Evolutionary conservation across 2,329 filamentous ascomycete species (phyloP).

Genomic region (Paecilomyces variotii): DNA sequence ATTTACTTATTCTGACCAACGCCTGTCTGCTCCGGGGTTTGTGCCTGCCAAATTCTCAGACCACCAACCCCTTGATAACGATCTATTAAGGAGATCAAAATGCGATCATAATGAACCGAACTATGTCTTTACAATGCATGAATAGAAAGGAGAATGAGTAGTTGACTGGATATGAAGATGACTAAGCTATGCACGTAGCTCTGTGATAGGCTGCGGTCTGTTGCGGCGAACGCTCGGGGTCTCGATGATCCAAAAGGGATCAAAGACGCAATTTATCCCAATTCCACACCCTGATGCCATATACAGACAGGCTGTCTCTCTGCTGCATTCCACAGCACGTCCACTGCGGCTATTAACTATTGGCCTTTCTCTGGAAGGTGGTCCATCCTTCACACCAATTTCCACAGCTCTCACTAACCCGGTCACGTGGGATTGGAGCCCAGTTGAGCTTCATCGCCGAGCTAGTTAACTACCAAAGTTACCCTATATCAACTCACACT

Average conservation of each 20-base stretch:
- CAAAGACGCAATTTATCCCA: conserved; percentile 1
- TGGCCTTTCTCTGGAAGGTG: neutral
- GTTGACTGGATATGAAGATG: neutral
- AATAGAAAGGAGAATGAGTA: neutral
- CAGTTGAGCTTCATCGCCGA: conserved; percentile 14
- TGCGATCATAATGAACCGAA: neutral
- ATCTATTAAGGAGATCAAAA: neutral
- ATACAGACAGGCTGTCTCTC: neutral
- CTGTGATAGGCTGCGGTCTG: conserved; percentile 4
- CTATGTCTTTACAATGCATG: neutral
- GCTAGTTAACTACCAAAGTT: conserved; percentile 14
- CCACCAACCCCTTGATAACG: neutral
- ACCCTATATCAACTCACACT: conserved; percentile 10
- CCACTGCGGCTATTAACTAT: neutral
- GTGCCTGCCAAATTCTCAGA: no score
- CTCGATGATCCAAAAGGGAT: conserved; percentile 1
- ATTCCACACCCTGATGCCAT: neutral
- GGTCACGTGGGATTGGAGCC: conserved; percentile 14
- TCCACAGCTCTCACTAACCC: neutral
- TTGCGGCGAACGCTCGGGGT: conserved; percentile 2
- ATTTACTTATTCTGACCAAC: no score
- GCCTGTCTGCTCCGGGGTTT: no score
- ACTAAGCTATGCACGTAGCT: conserved; percentile 1
- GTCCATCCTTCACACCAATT: neutral
- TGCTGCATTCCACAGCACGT: neutral